Base-by-base conservation (phyloP, 208 protist species). In the Blastocrithidia nonstop region DNA sequence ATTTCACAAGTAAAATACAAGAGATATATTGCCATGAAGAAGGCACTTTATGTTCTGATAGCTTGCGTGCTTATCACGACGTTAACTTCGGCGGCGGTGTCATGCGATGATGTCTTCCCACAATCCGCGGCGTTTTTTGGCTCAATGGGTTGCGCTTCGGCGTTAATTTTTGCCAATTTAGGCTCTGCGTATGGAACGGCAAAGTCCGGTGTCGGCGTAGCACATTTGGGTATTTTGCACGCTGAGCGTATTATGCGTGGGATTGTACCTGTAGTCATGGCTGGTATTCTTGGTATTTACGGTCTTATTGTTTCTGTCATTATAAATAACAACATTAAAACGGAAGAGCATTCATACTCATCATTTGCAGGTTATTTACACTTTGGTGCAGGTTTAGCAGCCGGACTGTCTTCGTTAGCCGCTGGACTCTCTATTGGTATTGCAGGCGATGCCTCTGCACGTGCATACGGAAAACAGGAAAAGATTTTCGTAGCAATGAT, bases 401-500 rank as follows among this genome's bases (percentile, higher is more conserved):
- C 93, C 27, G 97, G 96, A 54, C 58, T 98, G 17, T 78, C 81
- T 31, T 89, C 89, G 28, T 72, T 99, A n/a, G 95, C 94, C 37
- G 93, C 97, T 24, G 97, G 98, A 45, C 87, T 99, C 26, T 91
- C 96, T 37, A 99, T 99, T 74, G 97, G 98, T 42, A 97, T 99
- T 75, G 96, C 98, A 41, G 98, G 97, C 64, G 96, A 99, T 64
- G 85, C 96, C 57, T 84, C 79, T 35, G 76, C 70, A 42, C 68
- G 81, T 44, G 81, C 85, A 24, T 90, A 88, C 44, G 84, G 74
- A 32, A 81, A 95, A 63, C 92, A 98, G 68, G 95, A 96, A 47
- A 95, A 92, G 62, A 87, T 99, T 17, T 99, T 98, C 71, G 94
- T 99, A 29, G 90, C 85, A 41, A 99, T 99, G 97, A 96, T 99